Conservation (phyloP, 306 rosid species). For the Sphenostylis stenocarpa region DNA sequence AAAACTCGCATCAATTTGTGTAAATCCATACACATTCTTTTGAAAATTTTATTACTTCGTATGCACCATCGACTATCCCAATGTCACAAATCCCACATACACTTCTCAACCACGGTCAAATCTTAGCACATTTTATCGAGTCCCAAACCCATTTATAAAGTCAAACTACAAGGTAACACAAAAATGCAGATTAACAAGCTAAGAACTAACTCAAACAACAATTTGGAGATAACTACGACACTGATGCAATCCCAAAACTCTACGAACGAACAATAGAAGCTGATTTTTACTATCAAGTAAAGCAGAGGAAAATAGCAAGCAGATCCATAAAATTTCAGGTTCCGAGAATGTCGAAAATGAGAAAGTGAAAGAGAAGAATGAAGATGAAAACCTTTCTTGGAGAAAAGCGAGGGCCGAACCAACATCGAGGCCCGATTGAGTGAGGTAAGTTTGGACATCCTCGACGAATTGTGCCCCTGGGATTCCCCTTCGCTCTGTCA, state of each 20-base stretch:
- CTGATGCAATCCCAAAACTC: not conserved
- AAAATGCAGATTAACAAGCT: not conserved
- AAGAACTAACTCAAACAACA: not conserved
- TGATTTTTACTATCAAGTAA: not conserved
- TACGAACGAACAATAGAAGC: not conserved
- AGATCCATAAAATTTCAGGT: not conserved
- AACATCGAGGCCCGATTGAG: conserved; percentile 68
- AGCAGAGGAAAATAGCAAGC: not conserved
- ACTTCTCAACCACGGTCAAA: not conserved
- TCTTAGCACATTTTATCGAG: not conserved
- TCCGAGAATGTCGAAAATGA: not conserved
- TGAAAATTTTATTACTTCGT: not conserved
- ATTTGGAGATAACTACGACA: not conserved
- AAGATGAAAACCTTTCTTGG: conserved; percentile 68
- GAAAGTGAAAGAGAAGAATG: not conserved
- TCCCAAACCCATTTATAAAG: not conserved
- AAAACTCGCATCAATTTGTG: not conserved
- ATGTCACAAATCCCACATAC: not conserved
- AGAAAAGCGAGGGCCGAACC: conserved; percentile 84
- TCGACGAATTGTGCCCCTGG: conserved; percentile 94
- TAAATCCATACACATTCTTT: not conserved
- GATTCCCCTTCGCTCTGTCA: conserved; percentile 85
- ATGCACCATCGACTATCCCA: not conserved
- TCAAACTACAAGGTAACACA: not conserved
- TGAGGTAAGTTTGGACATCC: conserved; percentile 82